A percentile compares a stretch with the other conserved stretches of the same genome.
These are phyloP conservation scores for Seminavis robusta DNA, from an alignment of 108 stramenopile species.

Conservation along the genomic window DNA sequence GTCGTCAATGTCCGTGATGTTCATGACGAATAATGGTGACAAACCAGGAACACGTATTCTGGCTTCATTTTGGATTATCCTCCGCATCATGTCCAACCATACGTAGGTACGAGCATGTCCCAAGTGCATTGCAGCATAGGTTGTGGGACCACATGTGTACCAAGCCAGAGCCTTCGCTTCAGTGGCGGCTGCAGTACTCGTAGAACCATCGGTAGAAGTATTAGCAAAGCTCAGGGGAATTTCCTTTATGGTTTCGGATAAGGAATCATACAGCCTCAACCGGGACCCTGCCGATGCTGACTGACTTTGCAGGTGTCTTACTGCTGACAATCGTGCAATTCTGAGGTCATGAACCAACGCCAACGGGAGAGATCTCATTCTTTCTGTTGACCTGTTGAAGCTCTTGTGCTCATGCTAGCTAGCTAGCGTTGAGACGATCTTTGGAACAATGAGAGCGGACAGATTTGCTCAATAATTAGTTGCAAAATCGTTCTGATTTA, in stretches of 20 bases:
- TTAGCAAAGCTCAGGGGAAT: background rate
- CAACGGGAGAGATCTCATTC: too few relatives aligned
- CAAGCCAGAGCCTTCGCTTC: conserved; percentile 53
- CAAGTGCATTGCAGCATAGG: conserved; percentile 94
- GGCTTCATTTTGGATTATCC: conserved; percentile 46
- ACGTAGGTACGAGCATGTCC: conserved; percentile 98
- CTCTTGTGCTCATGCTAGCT: too few relatives aligned
- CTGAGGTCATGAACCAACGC: too few relatives aligned
- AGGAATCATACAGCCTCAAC: conserved; percentile 1
- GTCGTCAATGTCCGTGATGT: conserved; percentile 98
- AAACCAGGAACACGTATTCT: background rate
- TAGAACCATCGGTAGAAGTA: background rate
- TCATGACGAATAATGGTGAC: conserved; percentile 77
- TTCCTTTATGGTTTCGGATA: background rate
- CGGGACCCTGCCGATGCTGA: too few relatives aligned
- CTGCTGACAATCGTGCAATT: too few relatives aligned
- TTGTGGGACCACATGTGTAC: conserved; percentile 99
- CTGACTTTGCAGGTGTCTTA: too few relatives aligned
- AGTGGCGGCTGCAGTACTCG: background rate
- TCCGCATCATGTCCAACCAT: conserved; percentile 89
- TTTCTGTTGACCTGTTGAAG: too few relatives aligned
- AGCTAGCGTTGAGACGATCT: too few relatives aligned
- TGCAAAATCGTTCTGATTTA: too few relatives aligned
- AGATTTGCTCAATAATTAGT: too few relatives aligned
- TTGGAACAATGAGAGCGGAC: too few relatives aligned